Conservation (phyloP, 106 monocot genomes). For the Iris macrosiphon region DNA sequence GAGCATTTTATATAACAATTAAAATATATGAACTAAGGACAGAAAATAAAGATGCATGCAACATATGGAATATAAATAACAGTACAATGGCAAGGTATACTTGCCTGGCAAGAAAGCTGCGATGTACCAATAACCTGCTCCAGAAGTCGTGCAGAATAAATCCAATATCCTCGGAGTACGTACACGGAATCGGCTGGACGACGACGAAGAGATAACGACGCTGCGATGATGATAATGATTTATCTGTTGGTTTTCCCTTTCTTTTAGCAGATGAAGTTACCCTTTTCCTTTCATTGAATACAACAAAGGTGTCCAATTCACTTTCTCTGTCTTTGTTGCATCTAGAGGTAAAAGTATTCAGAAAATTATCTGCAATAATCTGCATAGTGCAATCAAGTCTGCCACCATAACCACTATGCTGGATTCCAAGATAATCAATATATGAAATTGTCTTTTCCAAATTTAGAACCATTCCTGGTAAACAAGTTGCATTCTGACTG, state of each 20-base stretch:
- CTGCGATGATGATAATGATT: no score
- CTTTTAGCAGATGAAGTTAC: slow-evolving; percentile 97
- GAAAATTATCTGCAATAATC: slow-evolving; percentile 85
- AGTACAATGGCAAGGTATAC: no score
- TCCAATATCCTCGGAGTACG: no score
- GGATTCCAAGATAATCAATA: slow-evolving; percentile 66
- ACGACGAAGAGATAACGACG: no score
- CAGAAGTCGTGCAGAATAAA: no score
- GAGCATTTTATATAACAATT: no score
- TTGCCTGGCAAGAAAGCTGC: no score
- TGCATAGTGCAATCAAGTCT: slow-evolving; percentile 99
- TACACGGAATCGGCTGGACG: no score
- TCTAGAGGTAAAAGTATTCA: slow-evolving; percentile 46
- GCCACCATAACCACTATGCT: slow-evolving; percentile 79
- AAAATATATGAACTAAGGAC: no score
- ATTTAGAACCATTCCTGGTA: slow-evolving; percentile 95
- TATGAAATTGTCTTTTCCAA: slow-evolving; percentile 74
- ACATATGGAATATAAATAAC: no score
- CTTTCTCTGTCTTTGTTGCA: slow-evolving; percentile 60
- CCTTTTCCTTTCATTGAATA: slow-evolving; percentile 88
- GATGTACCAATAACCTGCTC: no score
- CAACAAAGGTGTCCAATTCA: slow-evolving; percentile 72
- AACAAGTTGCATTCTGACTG: slow-evolving; percentile 49
- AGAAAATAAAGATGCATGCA: no score
- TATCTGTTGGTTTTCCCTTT: slow-evolving; percentile 62